phyloP scores from a whole-genome alignment of 208 protist genomes.

The Crithidia brevicula region DNA sequence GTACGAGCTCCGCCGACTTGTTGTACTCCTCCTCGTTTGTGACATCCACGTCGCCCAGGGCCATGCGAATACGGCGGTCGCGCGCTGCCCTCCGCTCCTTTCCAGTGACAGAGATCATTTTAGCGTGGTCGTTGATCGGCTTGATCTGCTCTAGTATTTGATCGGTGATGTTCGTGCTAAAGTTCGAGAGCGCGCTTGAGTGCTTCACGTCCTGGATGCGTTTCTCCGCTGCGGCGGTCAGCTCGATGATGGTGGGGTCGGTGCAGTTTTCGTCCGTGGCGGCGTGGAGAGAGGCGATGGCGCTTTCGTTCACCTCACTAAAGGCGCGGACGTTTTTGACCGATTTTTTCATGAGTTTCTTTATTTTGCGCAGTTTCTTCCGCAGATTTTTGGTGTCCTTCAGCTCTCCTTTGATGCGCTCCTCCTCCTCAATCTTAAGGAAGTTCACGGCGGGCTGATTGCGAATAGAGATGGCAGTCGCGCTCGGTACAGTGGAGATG shows the following conservation, averaged over 20 bases:
- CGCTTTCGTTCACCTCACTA: conserved; percentile 17
- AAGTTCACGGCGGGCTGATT: conserved; percentile 37
- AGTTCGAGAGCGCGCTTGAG: conserved; percentile 5
- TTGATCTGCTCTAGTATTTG: conserved; percentile 42
- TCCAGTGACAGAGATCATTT: conserved; percentile 25
- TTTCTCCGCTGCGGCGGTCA: conserved; percentile 18
- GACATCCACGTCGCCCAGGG: conserved; percentile 32
- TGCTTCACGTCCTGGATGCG: conserved; percentile 30
- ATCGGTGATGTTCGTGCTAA: conserved; percentile 21
- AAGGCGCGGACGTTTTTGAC: conserved; percentile 29
- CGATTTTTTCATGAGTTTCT: conserved; percentile 33
- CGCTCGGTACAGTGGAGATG: conserved; percentile 18
- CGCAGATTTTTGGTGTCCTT: conserved; percentile 35
- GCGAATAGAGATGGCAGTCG: conserved; percentile 39
- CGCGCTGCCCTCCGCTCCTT: conserved; percentile 36
- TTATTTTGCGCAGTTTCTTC: conserved; percentile 38
- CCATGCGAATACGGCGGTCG: conserved; percentile 39
- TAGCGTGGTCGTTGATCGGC: conserved; percentile 40
- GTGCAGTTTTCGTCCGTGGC: conserved; percentile 27
- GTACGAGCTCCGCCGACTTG: conserved; percentile 28
- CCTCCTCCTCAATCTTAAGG: conserved; percentile 41
- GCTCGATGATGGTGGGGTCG: conserved; percentile 28
- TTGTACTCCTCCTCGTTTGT: conserved; percentile 41
- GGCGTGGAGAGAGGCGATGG: conserved; percentile 17
- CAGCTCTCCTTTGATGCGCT: conserved; percentile 29